Base-by-base conservation (phyloP, 2,329 filamentous ascomycete species). In the Blastomyces percursus region DNA sequence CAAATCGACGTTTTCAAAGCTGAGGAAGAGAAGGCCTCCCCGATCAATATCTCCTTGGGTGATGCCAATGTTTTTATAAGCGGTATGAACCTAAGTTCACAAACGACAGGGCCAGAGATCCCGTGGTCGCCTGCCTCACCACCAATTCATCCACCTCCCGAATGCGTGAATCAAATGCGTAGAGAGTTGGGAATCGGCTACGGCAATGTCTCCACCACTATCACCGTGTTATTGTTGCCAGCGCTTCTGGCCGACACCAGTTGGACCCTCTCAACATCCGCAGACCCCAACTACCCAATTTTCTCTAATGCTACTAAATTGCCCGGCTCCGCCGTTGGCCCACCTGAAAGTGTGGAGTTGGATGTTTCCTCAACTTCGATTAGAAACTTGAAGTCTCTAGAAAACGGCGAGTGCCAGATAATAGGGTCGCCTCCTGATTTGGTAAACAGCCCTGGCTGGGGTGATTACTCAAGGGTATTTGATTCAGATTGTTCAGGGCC, bases 31-130 rank as follows among this genome's bases (percentile, higher is more conserved):
- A 50, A 27, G 61, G 42, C 65, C 65, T 12, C 60, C 65, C 63
- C 65, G 8, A 67, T 67, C 50, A 64, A 55, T 48, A 64, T 67
- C 35, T 65, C 65, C 11, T 56, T 67, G 19, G 65, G 56, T n/a
- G 50, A 59, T n/a, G 65, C 62, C 24, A 65, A 65, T 50, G 61
- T 65, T 21, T 64, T 66, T 30, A 54, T 66, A 27, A 62, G 56
- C 6, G 61, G 50, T 58, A 42, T 58, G 24, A 54, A 62, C 38
- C 59, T 62, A 16, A 58, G 62, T 14, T 61, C 61, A 38, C 60
- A 56, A 40, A 44, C 62, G 8, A 52, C 61, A 14, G 62, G 62
- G 52, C 30, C 63, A n/a, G 62, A 64, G 32, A 30, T 57, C 1
- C 62, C 62, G 48, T 65, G 64, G 64, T 42, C 51, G 7, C 61